Base-by-base conservation (phyloP, 2,329 filamentous ascomycete species). In the Monosporascus sp. region DNA sequence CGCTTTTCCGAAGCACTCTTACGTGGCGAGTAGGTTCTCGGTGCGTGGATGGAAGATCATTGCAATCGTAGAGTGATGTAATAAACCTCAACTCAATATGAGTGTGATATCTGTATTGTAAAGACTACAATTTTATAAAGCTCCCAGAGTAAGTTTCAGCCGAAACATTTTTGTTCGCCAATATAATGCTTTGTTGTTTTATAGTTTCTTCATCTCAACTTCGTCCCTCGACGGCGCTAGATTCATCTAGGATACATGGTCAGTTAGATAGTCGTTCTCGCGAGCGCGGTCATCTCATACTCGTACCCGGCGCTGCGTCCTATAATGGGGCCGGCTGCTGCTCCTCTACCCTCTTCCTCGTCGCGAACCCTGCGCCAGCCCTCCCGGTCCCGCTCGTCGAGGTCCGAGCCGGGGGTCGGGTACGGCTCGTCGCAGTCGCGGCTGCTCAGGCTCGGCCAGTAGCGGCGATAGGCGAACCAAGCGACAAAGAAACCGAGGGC, bases 381-480 rank as follows among this genome's bases (percentile, higher is more conserved):
- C 38, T 51, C 57, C 8, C 47, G 54, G 24, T 59, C 65, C 9
- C 58, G 54, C 27, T 60, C 57, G 37, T 61, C 57, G 11, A 56
- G 49, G 36, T 73, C 72, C 3, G 64, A 63, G 14, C 71, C 71
- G 1, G 78, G 78, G 2, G 71, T 66, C 1, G 79, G 77, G 60
- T 82, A 80, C 2, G 84, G 84, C 65, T 83, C 77, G 54, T 83
- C 70, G 61, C 83, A 86, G 38, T 72, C 71, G 9, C 69, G 62
- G 51, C 77, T 80, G 9, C 74, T 72, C 52, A 87, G 67, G 31
- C 70, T 68, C 7, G 83, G 84, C 76, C 81, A 87, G 64, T 86
- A 85, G 58, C 83, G 71, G 56, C 83, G 72, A 63, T 88, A 88
- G 57, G 81, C 86, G 76, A 83, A 87, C 63, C 83, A 83, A 3